Base-by-base conservation (phyloP, 73 alveolate genomes). In the Effrenium voratum region DNA sequence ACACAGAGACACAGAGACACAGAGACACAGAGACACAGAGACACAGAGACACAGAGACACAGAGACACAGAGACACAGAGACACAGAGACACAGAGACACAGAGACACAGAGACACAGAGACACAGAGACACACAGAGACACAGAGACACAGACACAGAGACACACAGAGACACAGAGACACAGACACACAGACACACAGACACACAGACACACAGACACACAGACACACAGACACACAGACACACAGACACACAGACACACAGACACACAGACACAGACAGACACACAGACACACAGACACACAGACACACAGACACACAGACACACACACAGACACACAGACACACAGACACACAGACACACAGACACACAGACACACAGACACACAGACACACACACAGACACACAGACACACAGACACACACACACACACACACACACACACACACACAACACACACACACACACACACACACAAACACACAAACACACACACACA, bases 391-490 rank as follows among this genome's bases (percentile, higher is more conserved):
- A 73, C 85, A 26, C 88, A 77, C 88, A 19, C 88, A 43, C 88
- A 5, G 34, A 36, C 59, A 16, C 88, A 5, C 59, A 77, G 52
- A 77, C 88, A 43, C 85, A 73, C 85, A 73, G 55, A 36, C 85
- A 73, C 85, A 73, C 85, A 73, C 85, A 73, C 85, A 36, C 85
- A 73, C 85, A 73, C 85, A 36, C 85, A 73, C 85, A 73, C 85
- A 36, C 13, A 73, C 85, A 73, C 85, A 36, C 85, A 73, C 85
- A 73, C 85, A 73, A 73, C 85, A 73, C 85, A 73, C 85, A 73
- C 85, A 73, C 85, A 73, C 85, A 73, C 85, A 73, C 85, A 73
- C 52, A 73, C 85, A 73, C 85, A 73, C 85, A 73, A 47, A 73
- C 52, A 73, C 85, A 73, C 85, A 73, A 47, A 73, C 85, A 73